Evolutionary conservation across 1,284 basidiomycete species (phyloP), one percentile per base, ranked within the genome.

Genomic region (Chiua sp.): DNA sequence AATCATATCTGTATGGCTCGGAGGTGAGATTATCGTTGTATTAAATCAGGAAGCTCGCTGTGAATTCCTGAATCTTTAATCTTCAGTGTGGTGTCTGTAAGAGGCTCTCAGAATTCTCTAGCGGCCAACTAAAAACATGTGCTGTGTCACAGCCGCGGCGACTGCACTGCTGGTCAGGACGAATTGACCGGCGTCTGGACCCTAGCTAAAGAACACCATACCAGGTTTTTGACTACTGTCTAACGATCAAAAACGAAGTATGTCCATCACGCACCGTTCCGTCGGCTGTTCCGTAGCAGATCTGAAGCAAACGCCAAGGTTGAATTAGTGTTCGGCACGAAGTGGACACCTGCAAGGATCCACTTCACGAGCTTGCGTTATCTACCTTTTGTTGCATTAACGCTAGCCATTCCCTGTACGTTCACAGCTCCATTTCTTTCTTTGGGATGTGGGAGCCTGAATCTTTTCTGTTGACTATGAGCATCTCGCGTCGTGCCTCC

Each of bases 331-430:
- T 61, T 61, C 51, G 56, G 61, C 28, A 61, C 59, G 7, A 57
- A n/a, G 48, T 70, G 70, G 68, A 60, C 70, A 16, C 46, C 55
- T 11, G 49, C 47, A 46, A 56, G 68, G 53, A 56, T 67, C 15
- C 57, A 69, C 37, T 72, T 72, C 53, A 22, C 55, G 32, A 23
- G 44, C 22, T 60, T 42, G 23, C 68, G 70, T 26, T 71, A 72
- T 59, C 51, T 70, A 8, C 68, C 70, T 23, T 72, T 72, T n/a
- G 32, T 60, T 50, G 64, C 62, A 7, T 51, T 70, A 16, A 59
- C 48, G 5, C 54, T 69, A 57, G 59, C 64, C 16, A 60, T 72
- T 51, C 53, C 57, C 10, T 59, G 66, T 67, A 48, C 22, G 59
- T 51, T 4, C 16, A n/a, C 13, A 13, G 4, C 28, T 12, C 30